Conservation (phyloP, 148 eudicot genomes). For the Beta vulgaris region DNA sequence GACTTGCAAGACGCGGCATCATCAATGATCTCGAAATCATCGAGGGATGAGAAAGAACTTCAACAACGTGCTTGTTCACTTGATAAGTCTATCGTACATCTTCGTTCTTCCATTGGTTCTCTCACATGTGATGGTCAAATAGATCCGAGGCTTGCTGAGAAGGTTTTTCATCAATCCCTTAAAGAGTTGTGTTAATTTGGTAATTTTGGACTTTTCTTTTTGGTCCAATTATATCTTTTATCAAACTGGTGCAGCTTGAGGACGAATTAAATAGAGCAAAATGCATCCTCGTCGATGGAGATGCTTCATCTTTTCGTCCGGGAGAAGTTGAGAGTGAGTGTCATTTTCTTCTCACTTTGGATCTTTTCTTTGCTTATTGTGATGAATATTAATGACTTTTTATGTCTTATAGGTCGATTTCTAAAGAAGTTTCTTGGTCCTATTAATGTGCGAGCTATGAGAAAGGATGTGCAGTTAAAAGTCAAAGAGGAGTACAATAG, state of each 20-base stretch:
- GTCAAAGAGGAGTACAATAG: slow-evolving; percentile 95
- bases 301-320: slow-evolving; percentile 86
- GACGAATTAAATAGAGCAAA: slow-evolving; percentile 74
- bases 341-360: not conserved
- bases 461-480: slow-evolving; percentile 90
- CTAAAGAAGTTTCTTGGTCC: slow-evolving; percentile 89
- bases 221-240: not conserved
- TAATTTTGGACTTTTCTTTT: not conserved
- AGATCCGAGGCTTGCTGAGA: slow-evolving; percentile 60
- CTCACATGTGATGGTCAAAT: slow-evolving; percentile 28
- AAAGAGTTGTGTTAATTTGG: not conserved
- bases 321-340: slow-evolving; percentile 64
- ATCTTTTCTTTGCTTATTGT: not conserved
- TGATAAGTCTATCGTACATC: slow-evolving; percentile 47
- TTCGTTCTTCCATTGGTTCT: slow-evolving; percentile 42
- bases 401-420: slow-evolving; percentile 51
- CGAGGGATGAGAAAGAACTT: slow-evolving; percentile 66
- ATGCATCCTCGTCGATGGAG: slow-evolving; percentile 76
- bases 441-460: slow-evolving; percentile 75
- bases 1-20: slow-evolving; percentile 84
- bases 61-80: slow-evolving; percentile 60
- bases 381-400: not conserved
- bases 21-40: slow-evolving; percentile 49
- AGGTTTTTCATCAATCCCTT: slow-evolving; percentile 31
- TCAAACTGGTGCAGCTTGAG: slow-evolving; percentile 51